Percentiles rank a stretch among this genome's conserved stretches.
Evolutionary conservation across 78 protist genomes (phyloP).

Genomic region (Dictyostelium firmibasis): DNA sequence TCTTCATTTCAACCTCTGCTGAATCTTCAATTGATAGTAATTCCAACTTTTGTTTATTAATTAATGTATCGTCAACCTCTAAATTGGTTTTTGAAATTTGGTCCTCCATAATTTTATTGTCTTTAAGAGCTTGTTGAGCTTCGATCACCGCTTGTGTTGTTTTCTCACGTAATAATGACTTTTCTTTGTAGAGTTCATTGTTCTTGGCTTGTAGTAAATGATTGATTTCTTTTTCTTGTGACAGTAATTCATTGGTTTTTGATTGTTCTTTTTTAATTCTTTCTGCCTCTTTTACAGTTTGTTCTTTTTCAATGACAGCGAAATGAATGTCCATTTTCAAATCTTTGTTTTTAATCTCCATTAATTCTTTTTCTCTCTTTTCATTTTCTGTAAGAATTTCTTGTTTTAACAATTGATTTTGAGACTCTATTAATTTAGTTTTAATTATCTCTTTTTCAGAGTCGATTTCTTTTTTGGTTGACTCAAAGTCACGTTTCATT

Average conservation of each 20-base stretch:
- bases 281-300: background rate
- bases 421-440: background rate
- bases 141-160: background rate
- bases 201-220: background rate
- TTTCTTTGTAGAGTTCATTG: background rate
- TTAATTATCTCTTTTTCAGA: background rate
- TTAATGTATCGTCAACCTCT: background rate
- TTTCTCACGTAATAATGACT: slow-evolving; percentile 2
- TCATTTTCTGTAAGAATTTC: background rate
- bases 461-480: background rate
- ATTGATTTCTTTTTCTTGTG: slow-evolving; percentile 43
- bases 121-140: background rate
- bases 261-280: background rate
- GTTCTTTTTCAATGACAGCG: background rate
- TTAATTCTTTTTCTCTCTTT: slow-evolving; percentile 3
- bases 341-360: background rate
- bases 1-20: slow-evolving; percentile 27
- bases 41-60: background rate
- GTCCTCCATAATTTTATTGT: background rate
- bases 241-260: background rate
- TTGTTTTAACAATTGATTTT: background rate
- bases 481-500: slow-evolving; percentile 45
- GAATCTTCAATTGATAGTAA: background rate
- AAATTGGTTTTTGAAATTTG: background rate
- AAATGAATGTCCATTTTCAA: slow-evolving; percentile 2